Percentiles rank a stretch among this genome's conserved stretches.
These are phyloP conservation scores for Nymphaea thermarum DNA, from an alignment of 164 flowering plant species.

Conservation along the genomic window DNA sequence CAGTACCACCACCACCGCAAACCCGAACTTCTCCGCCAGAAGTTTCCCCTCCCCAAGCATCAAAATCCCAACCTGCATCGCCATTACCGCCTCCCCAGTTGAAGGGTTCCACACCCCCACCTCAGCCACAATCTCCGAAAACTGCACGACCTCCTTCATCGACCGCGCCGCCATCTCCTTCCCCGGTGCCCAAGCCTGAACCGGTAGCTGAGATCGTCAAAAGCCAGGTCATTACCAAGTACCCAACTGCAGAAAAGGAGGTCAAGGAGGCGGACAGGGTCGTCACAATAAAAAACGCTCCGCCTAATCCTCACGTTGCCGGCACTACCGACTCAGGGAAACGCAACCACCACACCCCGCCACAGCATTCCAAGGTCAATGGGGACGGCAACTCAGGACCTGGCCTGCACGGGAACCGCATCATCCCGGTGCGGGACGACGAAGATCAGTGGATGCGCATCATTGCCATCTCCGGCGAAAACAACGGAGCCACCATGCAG, in stretches of 20 bases:
- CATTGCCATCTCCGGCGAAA: conserved; percentile 64
- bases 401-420: conserved; percentile 10
- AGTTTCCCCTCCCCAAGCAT: neutral
- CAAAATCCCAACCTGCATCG: conserved; percentile 12
- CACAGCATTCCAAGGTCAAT: too few species aligned
- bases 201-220: conserved; percentile 8
- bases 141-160: conserved; percentile 14
- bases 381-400: neutral
- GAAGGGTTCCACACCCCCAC: conserved; percentile 4
- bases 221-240: conserved; percentile 1
- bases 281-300: conserved; percentile 26
- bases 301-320: conserved; percentile 36
- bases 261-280: neutral
- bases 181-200: conserved; percentile 11
- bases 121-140: conserved; percentile 17
- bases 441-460: conserved; percentile 29
- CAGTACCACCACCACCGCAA: neutral
- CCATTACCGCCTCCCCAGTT: conserved; percentile 2
- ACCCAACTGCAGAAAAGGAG: too few species aligned
- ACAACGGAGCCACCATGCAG: conserved; percentile 81
- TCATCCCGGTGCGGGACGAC: conserved; percentile 7
- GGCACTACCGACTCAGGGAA: conserved; percentile 9
- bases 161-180: conserved; percentile 1
- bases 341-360: neutral
- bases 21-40: neutral